Percentiles rank a stretch among this genome's conserved stretches.
These are phyloP conservation scores for Thuidium tamariscinum DNA, from an alignment of 225 moss, liverwort and hornwort species.

Conservation along the genomic window DNA sequence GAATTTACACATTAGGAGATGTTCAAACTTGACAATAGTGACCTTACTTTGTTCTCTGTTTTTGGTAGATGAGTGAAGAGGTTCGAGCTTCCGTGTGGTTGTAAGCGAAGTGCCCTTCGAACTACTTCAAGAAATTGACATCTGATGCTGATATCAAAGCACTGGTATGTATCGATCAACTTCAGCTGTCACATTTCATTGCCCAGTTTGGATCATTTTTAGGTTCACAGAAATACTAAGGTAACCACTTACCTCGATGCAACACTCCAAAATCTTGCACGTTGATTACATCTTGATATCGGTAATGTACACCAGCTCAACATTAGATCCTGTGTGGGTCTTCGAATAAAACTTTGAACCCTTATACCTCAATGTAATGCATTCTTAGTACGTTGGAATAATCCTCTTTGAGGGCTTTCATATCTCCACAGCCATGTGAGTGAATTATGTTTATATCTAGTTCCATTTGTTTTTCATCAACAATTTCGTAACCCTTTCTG, in stretches of 20 bases:
- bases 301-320: not conserved
- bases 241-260: not conserved
- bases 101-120: not conserved
- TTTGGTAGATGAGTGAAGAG: not conserved
- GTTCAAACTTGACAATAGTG: not conserved
- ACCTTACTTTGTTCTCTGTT: not conserved
- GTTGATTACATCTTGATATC: not conserved
- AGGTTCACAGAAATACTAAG: not conserved
- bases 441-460: not conserved
- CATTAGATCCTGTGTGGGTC: not conserved
- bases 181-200: not conserved
- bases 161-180: not conserved
- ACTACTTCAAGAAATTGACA: not conserved
- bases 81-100: not conserved
- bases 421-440: conserved; percentile 70
- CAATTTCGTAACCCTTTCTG: not conserved
- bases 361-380: not conserved
- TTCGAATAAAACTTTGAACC: not conserved
- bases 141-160: not conserved
- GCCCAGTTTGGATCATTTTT: not conserved
- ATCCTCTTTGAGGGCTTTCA: conserved; percentile 38
- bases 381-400: not conserved
- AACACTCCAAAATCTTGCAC: not conserved
- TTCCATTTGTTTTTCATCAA: not conserved
- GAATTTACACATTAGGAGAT: not conserved